Conservation (phyloP, 129 eudicot genomes). For the Smallanthus sonchifolius region DNA sequence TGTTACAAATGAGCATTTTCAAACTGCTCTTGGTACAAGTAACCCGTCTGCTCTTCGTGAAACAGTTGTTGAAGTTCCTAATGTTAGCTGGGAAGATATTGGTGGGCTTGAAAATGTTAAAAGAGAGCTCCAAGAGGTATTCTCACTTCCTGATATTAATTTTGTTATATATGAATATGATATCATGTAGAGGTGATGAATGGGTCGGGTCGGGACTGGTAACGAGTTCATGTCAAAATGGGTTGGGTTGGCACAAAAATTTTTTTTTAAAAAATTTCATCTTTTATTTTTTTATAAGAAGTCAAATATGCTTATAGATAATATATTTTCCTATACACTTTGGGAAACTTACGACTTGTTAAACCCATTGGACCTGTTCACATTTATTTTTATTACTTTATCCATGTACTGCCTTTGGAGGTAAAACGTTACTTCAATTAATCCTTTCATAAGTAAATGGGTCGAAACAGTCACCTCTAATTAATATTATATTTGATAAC, state of each 20-base stretch:
- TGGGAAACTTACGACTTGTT: too few relatives aligned
- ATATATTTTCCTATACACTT: too few relatives aligned
- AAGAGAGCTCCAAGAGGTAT: constrained; percentile 95
- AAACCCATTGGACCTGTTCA: too few relatives aligned
- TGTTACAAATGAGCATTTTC: constrained; percentile 81
- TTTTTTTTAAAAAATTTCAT: too few relatives aligned
- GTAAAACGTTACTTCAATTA: not conserved
- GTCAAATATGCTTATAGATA: not conserved
- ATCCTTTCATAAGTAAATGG: not conserved
- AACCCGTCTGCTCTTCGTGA: constrained; percentile 98
- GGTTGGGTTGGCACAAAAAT: not conserved
- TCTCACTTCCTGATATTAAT: not conserved
- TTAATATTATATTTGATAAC: not conserved
- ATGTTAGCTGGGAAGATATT: constrained; percentile 85
- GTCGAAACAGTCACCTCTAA: not conserved
- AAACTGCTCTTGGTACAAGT: constrained; percentile 91
- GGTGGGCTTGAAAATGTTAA: constrained; percentile 97
- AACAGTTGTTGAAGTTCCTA: constrained; percentile 93
- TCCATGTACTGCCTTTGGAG: not conserved
- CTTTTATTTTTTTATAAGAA: too few relatives aligned
- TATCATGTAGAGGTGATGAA: not conserved
- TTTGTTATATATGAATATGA: not conserved
- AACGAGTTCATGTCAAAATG: not conserved
- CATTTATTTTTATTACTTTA: not conserved
- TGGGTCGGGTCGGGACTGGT: not conserved